Base-by-base conservation (phyloP, 2,329 filamentous ascomycete species). In the Monilinia laxa region DNA sequence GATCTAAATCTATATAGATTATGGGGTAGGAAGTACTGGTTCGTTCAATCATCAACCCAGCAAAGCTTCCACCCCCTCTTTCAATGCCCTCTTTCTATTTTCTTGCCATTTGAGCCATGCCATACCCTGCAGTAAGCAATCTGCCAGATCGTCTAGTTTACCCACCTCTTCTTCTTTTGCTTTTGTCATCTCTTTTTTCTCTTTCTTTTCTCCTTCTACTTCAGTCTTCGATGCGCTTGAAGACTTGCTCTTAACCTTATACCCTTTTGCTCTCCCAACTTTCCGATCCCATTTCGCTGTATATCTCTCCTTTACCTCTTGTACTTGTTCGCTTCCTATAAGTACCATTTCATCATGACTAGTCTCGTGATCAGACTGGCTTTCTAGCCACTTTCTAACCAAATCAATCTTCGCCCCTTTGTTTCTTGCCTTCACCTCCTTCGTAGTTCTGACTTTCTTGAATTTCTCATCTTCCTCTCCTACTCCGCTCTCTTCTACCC, bases 91-190 rank as follows among this genome's bases (percentile, higher is more conserved):
- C 35, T 73, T 74, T 69, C 78, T 79, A 71, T 90, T 90, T 71
- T 82, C 79, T 74, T 92, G 86, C 92, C 92, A 96, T 68, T 87
- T 82, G 49, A 92, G 77, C 87, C 90, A 94, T 3, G 90, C 88
- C 67, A 92, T 81, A 2, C 87, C 92, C 76, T 96, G 92, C 64
- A 95, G 76, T 35, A 95, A 79, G 75, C 88, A 90, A 79, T 96
- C 92, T 0, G 91, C 90, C 60, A 96, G 78, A 79, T 96, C 92
- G 77, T 96, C 92, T 64, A 94, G 77, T 77, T 95, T 95, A n/a
- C 70, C 76, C 38, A 75, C 68, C 69, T 75, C 58, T 71, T 75
- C 70, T 70, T 70, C 60, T 66, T 70, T 63, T 18, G 72, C 71
- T 67, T 70, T 71, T 54, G 66, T 35, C 16, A 31, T 47, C 16